Conservation (phyloP, 2,329 filamentous ascomycete species). For the Lasiodiplodia sp. region DNA sequence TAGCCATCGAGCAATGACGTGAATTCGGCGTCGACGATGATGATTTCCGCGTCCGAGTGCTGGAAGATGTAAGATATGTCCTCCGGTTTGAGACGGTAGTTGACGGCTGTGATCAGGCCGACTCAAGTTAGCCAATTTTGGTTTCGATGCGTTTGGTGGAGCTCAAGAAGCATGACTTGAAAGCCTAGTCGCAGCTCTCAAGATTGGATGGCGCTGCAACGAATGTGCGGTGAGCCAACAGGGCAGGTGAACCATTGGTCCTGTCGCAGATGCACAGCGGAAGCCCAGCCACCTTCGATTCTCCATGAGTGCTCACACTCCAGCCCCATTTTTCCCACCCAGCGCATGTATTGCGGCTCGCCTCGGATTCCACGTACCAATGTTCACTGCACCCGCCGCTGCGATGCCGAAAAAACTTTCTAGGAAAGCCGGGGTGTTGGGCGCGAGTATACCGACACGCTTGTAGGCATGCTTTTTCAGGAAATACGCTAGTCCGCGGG, state of each 20-base stretch:
- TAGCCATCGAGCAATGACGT: conserved; percentile 73
- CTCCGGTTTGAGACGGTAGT: conserved; percentile 78
- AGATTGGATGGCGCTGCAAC: neutral
- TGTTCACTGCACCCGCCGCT: conserved; percentile 79
- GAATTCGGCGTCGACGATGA: conserved; percentile 88
- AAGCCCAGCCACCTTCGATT: neutral
- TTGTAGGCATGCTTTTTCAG: conserved; percentile 75
- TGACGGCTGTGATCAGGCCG: conserved; percentile 57
- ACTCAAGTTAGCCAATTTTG: neutral
- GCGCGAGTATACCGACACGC: conserved; percentile 83
- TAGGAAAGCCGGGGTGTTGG: conserved; percentile 94
- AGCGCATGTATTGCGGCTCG: neutral
- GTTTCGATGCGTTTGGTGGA: neutral
- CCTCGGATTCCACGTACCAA: conserved; percentile 53
- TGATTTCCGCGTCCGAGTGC: conserved; percentile 83
- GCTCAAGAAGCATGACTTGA: neutral
- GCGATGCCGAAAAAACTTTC: conserved; percentile 89
- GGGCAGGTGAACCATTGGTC: neutral
- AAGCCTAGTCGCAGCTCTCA: no score
- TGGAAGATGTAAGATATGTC: conserved; percentile 92
- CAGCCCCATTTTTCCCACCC: neutral
- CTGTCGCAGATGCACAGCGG: neutral
- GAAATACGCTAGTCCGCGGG: conserved; percentile 87
- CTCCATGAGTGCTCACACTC: neutral
- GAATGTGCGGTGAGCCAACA: neutral